These are phyloP conservation scores for Prototheca wickerhamii DNA, from an alignment of 163 green algal genomes.

Conservation along the genomic window DNA sequence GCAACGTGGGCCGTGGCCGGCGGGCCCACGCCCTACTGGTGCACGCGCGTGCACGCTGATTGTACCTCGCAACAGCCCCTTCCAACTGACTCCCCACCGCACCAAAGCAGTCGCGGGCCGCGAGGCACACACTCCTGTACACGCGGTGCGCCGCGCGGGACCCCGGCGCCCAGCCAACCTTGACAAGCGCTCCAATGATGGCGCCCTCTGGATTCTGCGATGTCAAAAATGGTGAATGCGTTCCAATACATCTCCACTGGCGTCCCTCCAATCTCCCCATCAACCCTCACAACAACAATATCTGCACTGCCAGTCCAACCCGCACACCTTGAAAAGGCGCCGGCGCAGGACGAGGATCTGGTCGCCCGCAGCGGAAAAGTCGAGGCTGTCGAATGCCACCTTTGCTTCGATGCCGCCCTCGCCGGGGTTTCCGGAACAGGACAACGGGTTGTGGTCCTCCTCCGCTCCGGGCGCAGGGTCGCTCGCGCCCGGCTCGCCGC, in stretches of 20 bases:
- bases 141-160: slow-evolving; percentile 14
- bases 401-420: too few species aligned
- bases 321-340: slow-evolving; percentile 13
- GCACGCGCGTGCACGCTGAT: too few species aligned
- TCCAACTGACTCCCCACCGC: too few species aligned
- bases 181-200: slow-evolving; percentile 12
- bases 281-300: background rate
- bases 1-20: slow-evolving; percentile 2
- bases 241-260: too few species aligned
- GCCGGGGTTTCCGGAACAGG: too few species aligned
- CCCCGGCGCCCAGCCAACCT: slow-evolving; percentile 24
- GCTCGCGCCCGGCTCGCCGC: background rate
- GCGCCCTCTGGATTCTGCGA: background rate
- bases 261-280: too few species aligned
- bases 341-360: slow-evolving; percentile 24
- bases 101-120: background rate
- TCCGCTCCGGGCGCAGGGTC: too few species aligned
- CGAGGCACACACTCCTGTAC: slow-evolving; percentile 10
- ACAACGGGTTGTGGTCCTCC: too few species aligned
- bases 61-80: too few species aligned
- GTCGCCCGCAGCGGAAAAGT: slow-evolving; percentile 18
- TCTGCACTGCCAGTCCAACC: background rate
- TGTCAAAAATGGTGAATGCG: too few species aligned
- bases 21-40: too few species aligned
- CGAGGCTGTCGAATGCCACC: too few species aligned